Base-by-base conservation (phyloP, 768 basidiomycete species). In the Botryobasidium botryosum region DNA sequence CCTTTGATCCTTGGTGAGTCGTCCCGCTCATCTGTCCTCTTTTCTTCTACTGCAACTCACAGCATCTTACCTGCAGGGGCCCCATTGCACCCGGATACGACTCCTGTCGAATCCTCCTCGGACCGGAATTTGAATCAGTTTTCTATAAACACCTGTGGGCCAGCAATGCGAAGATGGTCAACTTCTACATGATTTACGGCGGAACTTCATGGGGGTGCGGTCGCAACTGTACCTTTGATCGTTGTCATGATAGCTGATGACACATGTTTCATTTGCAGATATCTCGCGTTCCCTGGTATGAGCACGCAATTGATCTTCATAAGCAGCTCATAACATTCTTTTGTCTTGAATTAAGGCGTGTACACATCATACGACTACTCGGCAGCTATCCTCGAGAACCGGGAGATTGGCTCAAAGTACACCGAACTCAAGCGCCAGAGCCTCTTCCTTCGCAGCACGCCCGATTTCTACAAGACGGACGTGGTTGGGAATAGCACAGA, bases 171-270 rank as follows among this genome's bases (percentile, higher is more conserved):
- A 88, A 86, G 54, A 53, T 88, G 36, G 74, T 86, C 47, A 84
- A 72, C 53, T 82, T 80, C 50, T 88, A 88, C 59, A 87, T 88
- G 86, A 40, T 44, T 35, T 53, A 48, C 47, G 84, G 84, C 6
- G 84, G 85, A 20, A 87, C 85, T 1, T 84, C 79, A 10, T 88
- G 83, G 82, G 85, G 81, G n/a, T n/a, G n/a, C n/a, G n/a, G n/a
- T n/a, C n/a, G n/a, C n/a, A n/a, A n/a, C n/a, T n/a, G n/a, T n/a
- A n/a, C n/a, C n/a, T n/a, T n/a, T n/a, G n/a, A n/a, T n/a, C n/a
- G n/a, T n/a, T n/a, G n/a, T n/a, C n/a, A n/a, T n/a, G n/a, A n/a
- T n/a, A n/a, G n/a, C n/a, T n/a, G n/a, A n/a, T n/a, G n/a, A n/a
- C n/a, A n/a, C n/a, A n/a, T n/a, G n/a, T n/a, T n/a, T n/a, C n/a